phyloP scores from a whole-genome alignment of 176 grass and related monocot species.

The Chrysopogon serrulatus region DNA sequence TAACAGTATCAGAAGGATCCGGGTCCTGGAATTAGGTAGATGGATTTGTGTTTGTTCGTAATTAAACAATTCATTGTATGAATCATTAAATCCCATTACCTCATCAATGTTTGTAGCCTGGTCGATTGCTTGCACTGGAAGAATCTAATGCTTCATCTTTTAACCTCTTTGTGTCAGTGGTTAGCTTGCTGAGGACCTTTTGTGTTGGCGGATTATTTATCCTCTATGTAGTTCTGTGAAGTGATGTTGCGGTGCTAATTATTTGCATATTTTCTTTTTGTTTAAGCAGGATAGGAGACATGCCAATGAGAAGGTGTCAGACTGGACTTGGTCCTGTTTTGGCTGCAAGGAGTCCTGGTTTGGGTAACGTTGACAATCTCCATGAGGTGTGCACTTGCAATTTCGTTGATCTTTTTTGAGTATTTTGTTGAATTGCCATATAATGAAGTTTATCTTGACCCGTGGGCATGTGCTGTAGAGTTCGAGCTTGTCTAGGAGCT shows the following conservation, averaged over 20 bases:
- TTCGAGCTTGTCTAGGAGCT: slow-evolving; percentile 46
- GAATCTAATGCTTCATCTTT: neutral
- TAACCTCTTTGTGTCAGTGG: neutral
- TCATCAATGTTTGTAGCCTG: neutral
- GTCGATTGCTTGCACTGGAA: neutral
- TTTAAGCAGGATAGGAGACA: slow-evolving; percentile 36
- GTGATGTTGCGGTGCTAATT: slow-evolving; percentile 2
- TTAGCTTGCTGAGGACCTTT: neutral
- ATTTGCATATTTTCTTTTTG: slow-evolving; percentile 15
- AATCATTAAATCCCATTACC: neutral
- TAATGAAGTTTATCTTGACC: neutral
- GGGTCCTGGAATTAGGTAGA: neutral
- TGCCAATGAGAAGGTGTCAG: slow-evolving; percentile 3
- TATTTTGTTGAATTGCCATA: slow-evolving; percentile 4
- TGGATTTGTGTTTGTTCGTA: neutral
- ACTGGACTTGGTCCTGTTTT: slow-evolving; percentile 1
- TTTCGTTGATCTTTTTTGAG: neutral
- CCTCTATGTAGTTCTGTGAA: neutral
- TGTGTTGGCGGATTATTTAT: neutral
- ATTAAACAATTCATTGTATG: neutral
- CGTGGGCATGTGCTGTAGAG: slow-evolving; percentile 26
- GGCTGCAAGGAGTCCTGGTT: slow-evolving; percentile 34
- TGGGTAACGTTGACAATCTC: slow-evolving; percentile 41
- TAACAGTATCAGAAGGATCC: neutral
- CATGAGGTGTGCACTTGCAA: slow-evolving; percentile 29